Evolutionary conservation across 2,329 filamentous ascomycete species (phyloP), one percentile per base, ranked within the genome.

Genomic region (Colletotrichum australisinense): DNA sequence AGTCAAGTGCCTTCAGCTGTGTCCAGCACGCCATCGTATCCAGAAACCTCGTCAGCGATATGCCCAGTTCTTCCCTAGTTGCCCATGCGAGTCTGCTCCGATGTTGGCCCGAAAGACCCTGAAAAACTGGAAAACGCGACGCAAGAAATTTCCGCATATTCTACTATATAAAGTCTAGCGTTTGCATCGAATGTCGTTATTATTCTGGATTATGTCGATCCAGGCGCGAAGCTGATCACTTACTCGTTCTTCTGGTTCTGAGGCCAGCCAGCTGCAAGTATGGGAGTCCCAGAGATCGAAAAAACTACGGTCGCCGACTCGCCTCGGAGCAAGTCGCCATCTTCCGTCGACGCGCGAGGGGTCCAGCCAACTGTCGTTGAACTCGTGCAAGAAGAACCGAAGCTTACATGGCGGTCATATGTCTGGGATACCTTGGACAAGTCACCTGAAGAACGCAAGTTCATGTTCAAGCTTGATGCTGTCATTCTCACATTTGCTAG

Each of bases 351-450:
- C 1, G 67, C 9, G 5, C n/a, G 42, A 7, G 46, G 38, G 14
- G 56, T 22, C 9, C 46, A 59, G 7, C 30, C 70, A 1, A 26
- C 38, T 19, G 59, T 35, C 5, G 35, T 53, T 1, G 62, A 72
- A 30, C 46, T 76, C 38, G 72, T 79, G 19, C 76, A 78, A 28
- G 73, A 80, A 38, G 77, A 77, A 7, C 83, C 83, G 0, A 82
- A 83, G 59, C 72, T 74, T 42, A 86, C 83, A 28, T 88, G 86
- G 86, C 81, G 81, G 28, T 86, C 85, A 0, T 85, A 86, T 58
- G 11, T 88, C n/a, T 88, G 86, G 86, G 86, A 88, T 72, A 86
- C 85, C 0, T 80, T 87, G 26, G 83, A 85, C 71, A 85, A 85
- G 74, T 80, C 81, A 0, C 82, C 82, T 0, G 81, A 83, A 60